Evolutionary conservation across 371 early-diverging fungal species (phyloP).

Genomic region (Mucor plumbeus): DNA sequence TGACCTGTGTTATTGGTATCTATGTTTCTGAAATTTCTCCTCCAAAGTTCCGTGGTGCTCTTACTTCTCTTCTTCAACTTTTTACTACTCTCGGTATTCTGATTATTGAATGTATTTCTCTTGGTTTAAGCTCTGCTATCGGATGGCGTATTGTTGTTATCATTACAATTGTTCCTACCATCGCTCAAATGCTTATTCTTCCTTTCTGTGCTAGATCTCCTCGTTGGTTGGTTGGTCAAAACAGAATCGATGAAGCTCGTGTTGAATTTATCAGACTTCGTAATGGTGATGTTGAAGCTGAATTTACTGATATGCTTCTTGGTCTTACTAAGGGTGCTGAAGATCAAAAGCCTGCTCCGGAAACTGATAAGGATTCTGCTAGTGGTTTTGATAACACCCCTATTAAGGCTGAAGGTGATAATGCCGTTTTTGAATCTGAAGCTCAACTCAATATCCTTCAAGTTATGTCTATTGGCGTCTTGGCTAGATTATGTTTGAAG

Average conservation of each 20-base stretch:
- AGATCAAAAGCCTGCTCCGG: conserved; percentile 19
- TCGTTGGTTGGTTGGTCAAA: conserved; percentile 67
- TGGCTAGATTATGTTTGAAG: conserved; percentile 37
- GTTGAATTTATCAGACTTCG: conserved; percentile 61
- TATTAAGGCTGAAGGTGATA: conserved; percentile 25
- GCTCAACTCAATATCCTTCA: conserved; percentile 35
- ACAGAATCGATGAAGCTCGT: conserved; percentile 66
- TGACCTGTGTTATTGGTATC: conserved; percentile 77
- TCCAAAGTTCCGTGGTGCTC: conserved; percentile 71
- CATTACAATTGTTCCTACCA: conserved; percentile 66
- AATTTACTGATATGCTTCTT: conserved; percentile 65
- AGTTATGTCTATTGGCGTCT: conserved; percentile 41
- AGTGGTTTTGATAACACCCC: conserved; percentile 27
- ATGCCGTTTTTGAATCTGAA: conserved; percentile 34
- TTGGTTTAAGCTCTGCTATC: conserved; percentile 63
- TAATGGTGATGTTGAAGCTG: conserved; percentile 62
- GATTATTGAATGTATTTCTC: conserved; percentile 63
- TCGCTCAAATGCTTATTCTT: conserved; percentile 71
- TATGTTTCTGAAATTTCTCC: conserved; percentile 88
- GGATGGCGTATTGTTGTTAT: conserved; percentile 73
- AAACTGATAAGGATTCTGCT: conserved; percentile 27
- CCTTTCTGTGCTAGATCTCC: conserved; percentile 81
- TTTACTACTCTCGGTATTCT: conserved; percentile 80
- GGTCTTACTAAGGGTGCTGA: conserved; percentile 44
- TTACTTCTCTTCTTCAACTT: conserved; percentile 78